phyloP scores from a whole-genome alignment of 352 stramenopile species.

The Pythium graminicola region DNA sequence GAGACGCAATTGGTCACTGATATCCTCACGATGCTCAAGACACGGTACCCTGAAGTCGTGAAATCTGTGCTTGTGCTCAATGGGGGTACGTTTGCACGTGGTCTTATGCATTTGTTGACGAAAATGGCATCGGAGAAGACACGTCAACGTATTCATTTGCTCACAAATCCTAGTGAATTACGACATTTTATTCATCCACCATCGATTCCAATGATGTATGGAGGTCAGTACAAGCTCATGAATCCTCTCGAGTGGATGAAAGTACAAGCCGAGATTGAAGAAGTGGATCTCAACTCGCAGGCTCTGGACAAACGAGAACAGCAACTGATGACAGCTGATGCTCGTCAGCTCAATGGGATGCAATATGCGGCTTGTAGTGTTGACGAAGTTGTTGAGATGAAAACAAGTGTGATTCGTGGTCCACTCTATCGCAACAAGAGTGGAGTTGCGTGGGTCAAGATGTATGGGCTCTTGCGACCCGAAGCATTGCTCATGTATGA shows the following conservation, averaged over 20 bases:
- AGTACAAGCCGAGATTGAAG: conserved; percentile 65
- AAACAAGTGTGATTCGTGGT: conserved; percentile 58
- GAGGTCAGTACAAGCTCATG: conserved; percentile 47
- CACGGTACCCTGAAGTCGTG: conserved; percentile 59
- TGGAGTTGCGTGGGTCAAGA: conserved; percentile 55
- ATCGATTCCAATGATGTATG: conserved; percentile 56
- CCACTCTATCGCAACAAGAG: conserved; percentile 66
- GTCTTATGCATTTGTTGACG: conserved; percentile 44
- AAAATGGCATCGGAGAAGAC: conserved; percentile 44
- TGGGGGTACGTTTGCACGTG: conserved; percentile 43
- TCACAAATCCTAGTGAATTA: conserved; percentile 41
- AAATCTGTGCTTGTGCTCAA: conserved; percentile 59
- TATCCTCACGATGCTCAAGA: conserved; percentile 49
- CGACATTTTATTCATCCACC: conserved; percentile 35
- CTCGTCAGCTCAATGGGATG: conserved; percentile 65
- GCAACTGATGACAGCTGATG: conserved; percentile 48
- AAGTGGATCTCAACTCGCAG: conserved; percentile 46
- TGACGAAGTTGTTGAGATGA: conserved; percentile 58
- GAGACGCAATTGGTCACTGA: conserved; percentile 64
- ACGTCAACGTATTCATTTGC: conserved; percentile 43
- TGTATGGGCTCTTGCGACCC: conserved; percentile 60
- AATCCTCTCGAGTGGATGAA: conserved; percentile 52
- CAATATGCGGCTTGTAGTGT: conserved; percentile 72
- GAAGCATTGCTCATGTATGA: conserved; percentile 74
- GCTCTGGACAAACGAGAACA: conserved; percentile 28